Evolutionary conservation across 345 rosid species (phyloP).

Genomic region (Turnera subulata): DNA sequence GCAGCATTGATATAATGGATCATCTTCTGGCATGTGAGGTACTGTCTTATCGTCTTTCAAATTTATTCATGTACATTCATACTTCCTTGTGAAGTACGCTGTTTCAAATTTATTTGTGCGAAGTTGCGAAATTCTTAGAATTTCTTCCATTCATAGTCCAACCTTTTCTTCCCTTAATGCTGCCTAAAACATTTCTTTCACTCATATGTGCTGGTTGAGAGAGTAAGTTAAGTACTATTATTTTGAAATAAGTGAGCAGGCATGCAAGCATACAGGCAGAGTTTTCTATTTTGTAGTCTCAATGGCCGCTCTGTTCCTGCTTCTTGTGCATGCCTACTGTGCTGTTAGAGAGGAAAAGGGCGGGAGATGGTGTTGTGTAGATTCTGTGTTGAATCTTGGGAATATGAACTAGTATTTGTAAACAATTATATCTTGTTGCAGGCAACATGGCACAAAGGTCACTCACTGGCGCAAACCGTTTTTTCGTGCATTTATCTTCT

Average conservation of each 20-base stretch:
- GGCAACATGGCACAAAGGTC: constrained; percentile 99
- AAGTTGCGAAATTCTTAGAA: no score
- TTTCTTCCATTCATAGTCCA: neutral
- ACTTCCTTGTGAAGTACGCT: no score
- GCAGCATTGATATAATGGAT: constrained; percentile 88
- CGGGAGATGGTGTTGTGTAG: neutral
- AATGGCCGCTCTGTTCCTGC: neutral
- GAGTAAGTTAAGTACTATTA: no score
- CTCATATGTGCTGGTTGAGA: neutral
- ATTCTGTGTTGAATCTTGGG: neutral
- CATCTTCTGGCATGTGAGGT: constrained; percentile 97
- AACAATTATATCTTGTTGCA: constrained; percentile 40
- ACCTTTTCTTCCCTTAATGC: neutral
- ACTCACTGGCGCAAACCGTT: constrained; percentile 96
- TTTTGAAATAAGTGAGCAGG: no score
- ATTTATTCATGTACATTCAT: no score
- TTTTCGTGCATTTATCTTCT: constrained; percentile 95
- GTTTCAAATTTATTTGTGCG: no score
- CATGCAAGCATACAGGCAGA: no score
- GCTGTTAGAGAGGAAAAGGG: no score
- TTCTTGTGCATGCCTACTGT: no score
- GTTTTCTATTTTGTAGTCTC: no score
- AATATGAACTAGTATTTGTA: neutral
- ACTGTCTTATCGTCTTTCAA: constrained; percentile 2
- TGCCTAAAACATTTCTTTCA: neutral